Evolutionary conservation across 768 basidiomycete genomes (phyloP), one percentile per base, ranked within the genome.

Genomic region (Auriscalpium microsporum): DNA sequence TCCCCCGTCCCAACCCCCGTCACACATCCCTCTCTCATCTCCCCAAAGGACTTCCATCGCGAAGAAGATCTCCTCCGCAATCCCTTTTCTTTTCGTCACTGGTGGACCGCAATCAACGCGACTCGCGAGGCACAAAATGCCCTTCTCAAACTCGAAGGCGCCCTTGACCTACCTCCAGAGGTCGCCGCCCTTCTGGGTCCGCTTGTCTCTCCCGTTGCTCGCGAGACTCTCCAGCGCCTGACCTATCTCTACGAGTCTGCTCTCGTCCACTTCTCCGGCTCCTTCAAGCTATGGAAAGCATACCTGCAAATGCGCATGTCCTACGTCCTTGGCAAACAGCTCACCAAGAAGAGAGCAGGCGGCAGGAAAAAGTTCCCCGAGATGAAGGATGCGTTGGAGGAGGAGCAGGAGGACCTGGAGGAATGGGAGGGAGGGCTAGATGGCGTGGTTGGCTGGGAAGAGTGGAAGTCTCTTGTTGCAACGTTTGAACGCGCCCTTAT

Each of bases 191-290:
- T 94, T 19, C 81, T 97, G 6, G 94, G 93, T 13, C 86, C 87
- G 14, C 80, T 97, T 45, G 80, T 88, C 16, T 81, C 87, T 4
- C 78, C 84, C 6, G 77, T 78, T 19, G 80, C 87, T 46, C 79
- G 94, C 58, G 76, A 83, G 45, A 84, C 84, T 28, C 73, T 98
- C 8, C 92, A 96, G 63, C 83, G 86, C 48, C 73, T 95, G 35
- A 87, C 87, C 3, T 94, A 90, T 69, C 79, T 96, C n/a, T 98
- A 96, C 67, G 96, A 99, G 71, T 77, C 90, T 17, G 95, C 95
- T 0, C 78, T 99, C 21, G 78, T 72, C 4, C 81, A 94, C 59
- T 96, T 97, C 64, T 87, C 94, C 1, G 82, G 79, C 10, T 90
- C 87, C 2, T 98, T 92, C 82, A 94, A 96, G 69, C 72, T 98